Conservation (phyloP, 768 basidiomycete species). For the Tricholoma matsutake region DNA sequence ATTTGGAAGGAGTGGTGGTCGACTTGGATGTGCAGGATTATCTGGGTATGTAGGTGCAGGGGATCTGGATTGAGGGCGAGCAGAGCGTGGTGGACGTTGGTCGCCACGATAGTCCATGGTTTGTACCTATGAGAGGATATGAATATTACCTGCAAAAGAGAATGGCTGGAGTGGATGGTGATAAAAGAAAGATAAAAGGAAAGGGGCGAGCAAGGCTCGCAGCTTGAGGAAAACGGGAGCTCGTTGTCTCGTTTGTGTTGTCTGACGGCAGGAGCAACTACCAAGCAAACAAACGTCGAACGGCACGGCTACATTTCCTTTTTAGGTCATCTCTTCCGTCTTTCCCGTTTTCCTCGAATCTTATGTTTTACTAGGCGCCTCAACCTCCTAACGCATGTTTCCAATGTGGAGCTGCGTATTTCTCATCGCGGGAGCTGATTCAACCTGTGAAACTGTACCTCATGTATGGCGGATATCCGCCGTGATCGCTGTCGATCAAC, state of each 20-base stretch:
- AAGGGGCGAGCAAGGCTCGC: not conserved
- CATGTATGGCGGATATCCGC: no score
- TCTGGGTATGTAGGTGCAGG: conserved; percentile 40
- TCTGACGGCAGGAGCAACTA: not conserved
- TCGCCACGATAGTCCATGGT: conserved; percentile 42
- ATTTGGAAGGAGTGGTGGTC: conserved; percentile 31
- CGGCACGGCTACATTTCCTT: not conserved
- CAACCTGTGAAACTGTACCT: no score
- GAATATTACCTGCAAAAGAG: not conserved
- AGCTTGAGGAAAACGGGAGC: not conserved
- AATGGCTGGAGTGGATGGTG: not conserved
- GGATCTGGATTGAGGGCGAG: conserved; percentile 41
- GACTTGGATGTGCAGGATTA: conserved; percentile 19
- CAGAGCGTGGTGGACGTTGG: conserved; percentile 53
- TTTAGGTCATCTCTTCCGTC: not conserved
- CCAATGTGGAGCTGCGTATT: no score
- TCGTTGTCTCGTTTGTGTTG: conserved; percentile 4
- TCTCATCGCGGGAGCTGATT: no score
- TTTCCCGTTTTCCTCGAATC: not conserved
- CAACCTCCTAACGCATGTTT: no score
- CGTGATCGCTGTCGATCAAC: no score
- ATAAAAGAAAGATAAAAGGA: not conserved
- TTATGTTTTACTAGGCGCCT: no score
- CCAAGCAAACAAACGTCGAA: not conserved
- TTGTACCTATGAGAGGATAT: conserved; percentile 6